Percentiles rank a stretch among this genome's conserved stretches.
Evolutionary conservation across 495 filamentous ascomycete species (phyloP).

Genomic region (Hypoxylon fuscum): DNA sequence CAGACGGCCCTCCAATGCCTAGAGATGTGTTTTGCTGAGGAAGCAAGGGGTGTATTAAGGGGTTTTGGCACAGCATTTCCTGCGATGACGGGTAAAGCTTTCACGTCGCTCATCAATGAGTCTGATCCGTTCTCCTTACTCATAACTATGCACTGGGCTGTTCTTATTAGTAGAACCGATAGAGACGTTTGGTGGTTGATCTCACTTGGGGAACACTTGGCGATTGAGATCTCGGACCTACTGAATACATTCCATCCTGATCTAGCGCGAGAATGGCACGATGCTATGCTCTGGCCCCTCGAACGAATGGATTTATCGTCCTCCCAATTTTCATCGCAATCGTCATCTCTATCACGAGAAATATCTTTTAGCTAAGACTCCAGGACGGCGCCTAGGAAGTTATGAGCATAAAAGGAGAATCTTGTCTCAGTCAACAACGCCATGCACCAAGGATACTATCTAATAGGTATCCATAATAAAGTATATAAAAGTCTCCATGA

Average conservation of each 20-base stretch:
- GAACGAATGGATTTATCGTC: constrained; percentile 4
- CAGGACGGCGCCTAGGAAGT: no score
- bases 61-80: constrained; percentile 43
- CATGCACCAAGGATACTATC: no score
- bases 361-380: no score
- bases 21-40: constrained; percentile 41
- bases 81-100: constrained; percentile 35
- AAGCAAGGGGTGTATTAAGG: constrained; percentile 31
- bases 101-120: constrained; percentile 36
- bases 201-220: constrained; percentile 16
- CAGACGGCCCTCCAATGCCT: constrained; percentile 29
- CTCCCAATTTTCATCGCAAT: constrained; percentile 3
- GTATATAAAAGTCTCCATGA: no score
- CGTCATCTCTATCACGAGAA: background rate
- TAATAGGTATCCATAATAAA: no score
- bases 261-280: constrained; percentile 23
- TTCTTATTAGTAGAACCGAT: constrained; percentile 34
- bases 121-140: constrained; percentile 46
- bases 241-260: constrained; percentile 14
- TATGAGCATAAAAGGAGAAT: no score
- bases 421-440: no score
- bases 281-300: constrained; percentile 17
- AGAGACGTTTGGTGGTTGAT: constrained; percentile 28
- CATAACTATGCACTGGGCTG: constrained; percentile 46
- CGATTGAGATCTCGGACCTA: constrained; percentile 32